Percentiles rank a stretch among this genome's conserved stretches.
These are phyloP conservation scores for Apiospora arundinis DNA, from an alignment of 2,329 filamentous ascomycete species.

Conservation along the genomic window DNA sequence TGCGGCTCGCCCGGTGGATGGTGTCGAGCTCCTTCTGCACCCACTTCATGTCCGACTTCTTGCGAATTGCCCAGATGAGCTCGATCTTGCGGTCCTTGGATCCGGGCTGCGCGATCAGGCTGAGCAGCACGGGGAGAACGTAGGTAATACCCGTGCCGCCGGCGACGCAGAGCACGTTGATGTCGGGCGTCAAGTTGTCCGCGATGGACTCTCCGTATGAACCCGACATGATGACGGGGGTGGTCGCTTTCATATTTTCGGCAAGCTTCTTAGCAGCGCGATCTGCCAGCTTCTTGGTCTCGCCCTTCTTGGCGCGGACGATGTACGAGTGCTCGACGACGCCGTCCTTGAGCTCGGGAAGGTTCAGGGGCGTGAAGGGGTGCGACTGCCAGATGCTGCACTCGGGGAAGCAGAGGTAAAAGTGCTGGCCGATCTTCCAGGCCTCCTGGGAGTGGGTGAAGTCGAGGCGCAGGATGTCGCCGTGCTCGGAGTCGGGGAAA, in stretches of 20 bases:
- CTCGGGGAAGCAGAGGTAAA: slow-evolving; percentile 72
- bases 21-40: slow-evolving; percentile 60
- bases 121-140: slow-evolving; percentile 58
- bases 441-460: slow-evolving; percentile 65
- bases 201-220: slow-evolving; percentile 64
- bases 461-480: slow-evolving; percentile 70
- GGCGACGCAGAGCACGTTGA: slow-evolving; percentile 59
- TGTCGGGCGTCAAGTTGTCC: slow-evolving; percentile 47
- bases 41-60: slow-evolving; percentile 62
- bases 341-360: slow-evolving; percentile 50
- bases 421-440: slow-evolving; percentile 74
- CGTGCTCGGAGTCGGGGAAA: slow-evolving; percentile 62
- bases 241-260: slow-evolving; percentile 42
- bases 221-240: slow-evolving; percentile 66
- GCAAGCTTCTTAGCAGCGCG: slow-evolving; percentile 48
- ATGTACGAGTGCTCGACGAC: slow-evolving; percentile 61
- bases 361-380: slow-evolving; percentile 69
- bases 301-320: slow-evolving; percentile 63
- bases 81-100: slow-evolving; percentile 55
- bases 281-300: slow-evolving; percentile 61
- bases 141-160: slow-evolving; percentile 66
- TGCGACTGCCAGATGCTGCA: slow-evolving; percentile 75
- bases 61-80: slow-evolving; percentile 70
- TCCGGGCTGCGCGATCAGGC: slow-evolving; percentile 38
- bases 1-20: slow-evolving; percentile 48